phyloP scores from a whole-genome alignment of 441 rosid species.

The Populus hybrid region DNA sequence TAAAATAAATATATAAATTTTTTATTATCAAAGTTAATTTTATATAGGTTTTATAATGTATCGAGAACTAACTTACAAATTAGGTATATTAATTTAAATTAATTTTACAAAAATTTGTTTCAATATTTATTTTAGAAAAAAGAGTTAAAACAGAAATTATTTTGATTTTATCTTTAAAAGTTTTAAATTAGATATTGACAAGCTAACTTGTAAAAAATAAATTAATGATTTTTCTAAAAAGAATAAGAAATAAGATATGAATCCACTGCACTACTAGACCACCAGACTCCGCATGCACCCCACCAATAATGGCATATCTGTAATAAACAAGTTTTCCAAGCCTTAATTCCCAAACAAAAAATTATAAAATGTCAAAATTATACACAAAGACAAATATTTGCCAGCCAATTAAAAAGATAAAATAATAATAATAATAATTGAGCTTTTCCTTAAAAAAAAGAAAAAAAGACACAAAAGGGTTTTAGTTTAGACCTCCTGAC shows the following conservation, averaged over 20 bases:
- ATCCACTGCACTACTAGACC: neutral
- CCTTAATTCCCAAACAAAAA: neutral
- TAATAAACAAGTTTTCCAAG: neutral
- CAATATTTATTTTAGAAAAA: too few relatives aligned
- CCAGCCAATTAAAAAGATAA: neutral
- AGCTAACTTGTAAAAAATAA: too few relatives aligned
- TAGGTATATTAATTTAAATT: too few relatives aligned
- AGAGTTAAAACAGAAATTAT: too few relatives aligned
- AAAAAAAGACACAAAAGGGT: conserved; percentile 22
- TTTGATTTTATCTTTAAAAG: too few relatives aligned
- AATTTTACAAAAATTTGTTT: too few relatives aligned
- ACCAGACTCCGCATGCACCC: neutral
- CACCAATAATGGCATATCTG: conserved; percentile 3
- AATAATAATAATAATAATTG: neutral
- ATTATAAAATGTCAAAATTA: neutral
- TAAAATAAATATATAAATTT: too few relatives aligned
- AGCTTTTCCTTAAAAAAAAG: neutral
- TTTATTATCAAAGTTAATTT: too few relatives aligned
- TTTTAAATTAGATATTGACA: too few relatives aligned
- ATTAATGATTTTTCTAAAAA: neutral
- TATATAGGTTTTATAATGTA: too few relatives aligned
- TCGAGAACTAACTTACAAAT: too few relatives aligned
- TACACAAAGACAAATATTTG: neutral
- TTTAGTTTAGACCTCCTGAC: conserved; percentile 29
- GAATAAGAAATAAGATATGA: neutral